Evolutionary conservation across 441 rosid genomes (phyloP), one percentile per base, ranked within the genome.

Genomic region (Euphorbia celastroides): DNA sequence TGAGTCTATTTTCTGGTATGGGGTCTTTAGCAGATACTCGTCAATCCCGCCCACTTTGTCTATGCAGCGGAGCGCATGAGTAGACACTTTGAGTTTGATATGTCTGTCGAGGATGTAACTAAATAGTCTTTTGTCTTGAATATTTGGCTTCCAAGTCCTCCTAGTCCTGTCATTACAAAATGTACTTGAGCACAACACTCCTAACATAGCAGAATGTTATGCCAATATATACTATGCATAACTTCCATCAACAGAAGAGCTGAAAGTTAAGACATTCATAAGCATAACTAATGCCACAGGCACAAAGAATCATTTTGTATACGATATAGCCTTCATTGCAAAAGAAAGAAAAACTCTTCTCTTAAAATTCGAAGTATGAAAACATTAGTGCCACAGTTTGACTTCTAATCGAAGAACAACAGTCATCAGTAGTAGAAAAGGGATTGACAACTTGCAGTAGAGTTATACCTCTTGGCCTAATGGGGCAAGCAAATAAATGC

Each of bases 1-100:
- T 8, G 97, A 85, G 79, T 92, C 91, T 97, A 94, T 91, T 81
- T 92, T 89, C 20, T 88, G 85, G 79, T 88, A 91, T 3, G 99
- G 99, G 69, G 97, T 92, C 77, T 86, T 92, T 44, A 94, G 84
- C 70, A 94, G 73, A 78, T 94, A 91, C 84, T 94, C 99, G 52
- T 94, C 99, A n/a, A 94, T 83, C 26, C 99, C 99, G 55, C 97
- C 99, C 46, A 89, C 97, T 79, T 92, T 94, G 81, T 94, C 99
- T 17, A 94, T 86, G 89, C 96, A 94, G 27, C 97, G 97, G 17
- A 91, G 86, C 27, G 97, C 96, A 51, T 91, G 92, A 23, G 88
- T 89, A 0, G 97, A 89, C 56, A 94, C 91, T 77, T 94, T 89
- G 25, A 91, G 86, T 68, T 86, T 86, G 66, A 94, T 84, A 72